Percentiles rank a stretch among this genome's conserved stretches.
These are phyloP conservation scores for Candida sanyaensis DNA, from an alignment of 1,139 yeast species.

Conservation along the genomic window DNA sequence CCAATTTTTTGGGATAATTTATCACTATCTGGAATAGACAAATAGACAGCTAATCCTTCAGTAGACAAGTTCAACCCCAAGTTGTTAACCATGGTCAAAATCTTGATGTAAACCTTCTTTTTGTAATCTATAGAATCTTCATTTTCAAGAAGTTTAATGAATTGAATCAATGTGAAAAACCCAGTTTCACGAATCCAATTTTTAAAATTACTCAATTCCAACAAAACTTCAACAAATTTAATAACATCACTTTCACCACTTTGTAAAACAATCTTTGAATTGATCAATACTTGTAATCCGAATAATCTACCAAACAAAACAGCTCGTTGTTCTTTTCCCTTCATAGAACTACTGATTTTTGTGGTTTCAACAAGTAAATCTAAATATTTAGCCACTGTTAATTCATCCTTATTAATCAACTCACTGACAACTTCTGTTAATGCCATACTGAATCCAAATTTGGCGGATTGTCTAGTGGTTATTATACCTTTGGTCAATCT, in stretches of 20 bases:
- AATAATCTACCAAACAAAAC: constrained; percentile 80
- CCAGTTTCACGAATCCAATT: constrained; percentile 89
- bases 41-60: constrained; percentile 79
- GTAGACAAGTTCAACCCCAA: constrained; percentile 62
- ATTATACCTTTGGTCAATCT: constrained; percentile 80
- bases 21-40: constrained; percentile 46
- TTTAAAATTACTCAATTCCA: constrained; percentile 64
- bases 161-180: constrained; percentile 65
- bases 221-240: constrained; percentile 44
- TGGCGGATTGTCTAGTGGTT: constrained; percentile 79
- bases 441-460: constrained; percentile 89
- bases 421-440: constrained; percentile 71
- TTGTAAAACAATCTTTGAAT: constrained; percentile 50
- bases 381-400: constrained; percentile 39
- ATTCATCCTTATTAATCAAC: constrained; percentile 28
- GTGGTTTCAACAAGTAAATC: constrained; percentile 45
- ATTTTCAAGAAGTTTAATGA: constrained; percentile 24
- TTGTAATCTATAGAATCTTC: constrained; percentile 8
- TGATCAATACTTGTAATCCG: constrained; percentile 76
- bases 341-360: constrained; percentile 51
- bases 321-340: constrained; percentile 83
- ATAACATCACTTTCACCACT: constrained; percentile 30
- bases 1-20: constrained; percentile 24
- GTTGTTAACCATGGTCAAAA: constrained; percentile 49
- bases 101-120: constrained; percentile 25